A percentile compares a stretch with the other conserved stretches of the same genome.
Evolutionary conservation across 140 eudicot genomes (phyloP).

Genomic region (Bidens hawaiensis): DNA sequence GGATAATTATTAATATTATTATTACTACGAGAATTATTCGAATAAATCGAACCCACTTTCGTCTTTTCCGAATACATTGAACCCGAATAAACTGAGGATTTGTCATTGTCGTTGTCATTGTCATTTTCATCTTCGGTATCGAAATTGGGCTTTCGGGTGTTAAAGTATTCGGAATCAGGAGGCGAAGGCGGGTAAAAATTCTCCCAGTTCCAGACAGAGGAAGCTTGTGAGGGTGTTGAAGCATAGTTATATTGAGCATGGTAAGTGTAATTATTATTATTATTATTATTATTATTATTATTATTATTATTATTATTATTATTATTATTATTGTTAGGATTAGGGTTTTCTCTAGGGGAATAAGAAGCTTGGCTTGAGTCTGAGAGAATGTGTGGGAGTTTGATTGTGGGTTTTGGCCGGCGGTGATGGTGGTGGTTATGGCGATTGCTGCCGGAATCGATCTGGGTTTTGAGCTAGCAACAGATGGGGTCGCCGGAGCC

Average conservation of each 20-base stretch:
- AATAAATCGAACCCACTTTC: conserved; percentile 23
- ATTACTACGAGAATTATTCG: conserved; percentile 1
- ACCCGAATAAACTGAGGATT: conserved; percentile 27
- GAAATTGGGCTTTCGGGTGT: conserved; percentile 18
- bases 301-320: too few relatives aligned
- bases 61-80: conserved; percentile 23
- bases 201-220: conserved; percentile 96
- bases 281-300: too few relatives aligned
- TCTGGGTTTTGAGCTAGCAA: conserved; percentile 37
- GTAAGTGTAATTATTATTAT: conserved; percentile 43
- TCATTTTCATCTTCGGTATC: conserved; percentile 29
- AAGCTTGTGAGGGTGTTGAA: conserved; percentile 70
- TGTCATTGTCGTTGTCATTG: too few relatives aligned
- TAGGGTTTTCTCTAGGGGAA: conserved; percentile 29
- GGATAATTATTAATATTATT: neutral
- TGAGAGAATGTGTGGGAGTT: conserved; percentile 80
- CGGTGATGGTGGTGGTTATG: conserved; percentile 31
- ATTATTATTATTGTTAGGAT: too few relatives aligned
- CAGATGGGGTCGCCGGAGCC: conserved; percentile 38
- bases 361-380: conserved; percentile 59
- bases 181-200: conserved; percentile 94
- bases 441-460: conserved; percentile 28
- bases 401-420: conserved; percentile 37
- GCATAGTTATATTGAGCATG: conserved; percentile 50
- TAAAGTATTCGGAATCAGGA: conserved; percentile 72